Evolutionary conservation across 331 rosid genomes (phyloP), one percentile per base, ranked within the genome.

Genomic region (Pyrus hybrid): DNA sequence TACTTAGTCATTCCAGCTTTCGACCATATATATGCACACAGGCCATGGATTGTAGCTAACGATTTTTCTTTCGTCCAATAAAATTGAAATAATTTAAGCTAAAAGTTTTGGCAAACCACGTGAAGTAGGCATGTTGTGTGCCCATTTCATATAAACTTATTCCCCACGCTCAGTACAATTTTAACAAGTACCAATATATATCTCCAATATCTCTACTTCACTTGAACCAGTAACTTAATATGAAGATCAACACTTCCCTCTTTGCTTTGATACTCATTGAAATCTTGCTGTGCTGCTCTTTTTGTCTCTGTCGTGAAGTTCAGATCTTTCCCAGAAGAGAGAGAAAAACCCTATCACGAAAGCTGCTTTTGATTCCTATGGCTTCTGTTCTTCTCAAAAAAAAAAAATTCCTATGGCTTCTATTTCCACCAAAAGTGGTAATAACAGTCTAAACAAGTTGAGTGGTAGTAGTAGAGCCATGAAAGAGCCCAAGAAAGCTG

Each of bases 401-500:
- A n/a, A n/a, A n/a, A n/a, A n/a, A n/a, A n/a, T n/a, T n/a, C n/a
- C n/a, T n/a, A n/a, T n/a, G n/a, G n/a, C n/a, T n/a, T n/a, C n/a
- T n/a, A n/a, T n/a, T n/a, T n/a, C 83, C 7, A 30, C 57, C 20
- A 51, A 3, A 51, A 51, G n/a, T 49, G 17, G 14, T 49, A 51
- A 5, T 17, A 6, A 18, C 8, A 71, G 72, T 60, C 60, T 53
- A 17, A 64, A 4, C 49, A 83, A 77, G 53, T 56, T 72, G 62
- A 77, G 71, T 56, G 76, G 80, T 35, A 13, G 20, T 21, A 64
- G 72, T 17, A 10, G 62, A 74, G 77, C 80, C 83, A 82, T 21
- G 83, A 82, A 71, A 33, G 83, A 81, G 68, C 73, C 81, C 76
- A 81, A 80, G 83, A 87, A 85, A 82, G 87, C 79, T 79, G 82